Base-by-base conservation (phyloP, 495 filamentous ascomycete species). In the Penicillium lividum region DNA sequence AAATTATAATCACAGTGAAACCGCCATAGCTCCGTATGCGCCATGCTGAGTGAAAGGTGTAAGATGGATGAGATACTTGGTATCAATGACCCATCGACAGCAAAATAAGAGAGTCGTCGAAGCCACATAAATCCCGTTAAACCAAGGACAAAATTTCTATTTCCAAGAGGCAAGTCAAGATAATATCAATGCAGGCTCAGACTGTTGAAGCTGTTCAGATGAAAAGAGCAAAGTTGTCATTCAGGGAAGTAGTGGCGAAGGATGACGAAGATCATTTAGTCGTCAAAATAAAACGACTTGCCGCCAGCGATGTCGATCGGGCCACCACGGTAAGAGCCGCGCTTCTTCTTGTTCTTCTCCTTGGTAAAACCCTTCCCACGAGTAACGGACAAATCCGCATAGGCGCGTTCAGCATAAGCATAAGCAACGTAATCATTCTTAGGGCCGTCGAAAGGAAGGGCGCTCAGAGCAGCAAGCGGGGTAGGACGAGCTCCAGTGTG, bases 321-420 rank as follows among this genome's bases (percentile, higher is more conserved):
- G 8, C 93, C 93, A 11, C 92, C 93, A 53, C 87, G 83, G 78
- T 96, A 96, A 51, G 85, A 89, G 47, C 95, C 95, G 64, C 90
- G 73, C 75, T 80, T 80, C 80, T 90, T 89, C 81, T 98, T 99
- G 73, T 99, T 97, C 86, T 99, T 99, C 78, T 98, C 95, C 82
- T 99, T 99, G 53, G 93, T 99, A 77, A 99, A 99, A 13, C 91
- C 90, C 78, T 96, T 98, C 54, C 95, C 95, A 69, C 87, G 91
- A 28, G 93, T 97, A 27, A 96, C 84, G 30, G 88, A 90, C 50
- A 99, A 75, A 70, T 97, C 93, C 57, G 89, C 81, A 63, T 89
- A 89, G 34, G 95, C 95, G 52, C 85, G 85, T 52, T 93, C 86
- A 6, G 93, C 92, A 68, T 97, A 99, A 38, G 91, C 91, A 63